phyloP scores from a whole-genome alignment of 306 rosid genomes.

The Delonix regia region DNA sequence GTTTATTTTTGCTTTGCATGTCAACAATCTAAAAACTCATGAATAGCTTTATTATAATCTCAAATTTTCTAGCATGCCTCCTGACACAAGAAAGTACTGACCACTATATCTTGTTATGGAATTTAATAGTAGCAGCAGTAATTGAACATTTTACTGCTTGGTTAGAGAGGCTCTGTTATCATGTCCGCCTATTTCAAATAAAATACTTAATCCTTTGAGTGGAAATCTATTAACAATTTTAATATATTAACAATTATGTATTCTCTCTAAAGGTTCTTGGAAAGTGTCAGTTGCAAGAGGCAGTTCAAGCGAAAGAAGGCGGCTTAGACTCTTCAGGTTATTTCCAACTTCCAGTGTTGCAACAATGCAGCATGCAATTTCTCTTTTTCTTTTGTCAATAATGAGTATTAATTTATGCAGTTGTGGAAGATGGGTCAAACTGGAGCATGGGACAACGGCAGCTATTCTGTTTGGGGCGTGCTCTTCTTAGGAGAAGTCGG shows the following conservation, averaged over 20 bases:
- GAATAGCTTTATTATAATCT: background rate
- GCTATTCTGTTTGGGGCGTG: constrained; percentile 79
- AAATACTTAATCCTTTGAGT: no score
- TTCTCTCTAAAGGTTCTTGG: constrained; percentile 62
- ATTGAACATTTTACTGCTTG: no score
- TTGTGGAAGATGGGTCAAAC: constrained; percentile 76
- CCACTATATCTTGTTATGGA: no score
- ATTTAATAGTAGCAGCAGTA: no score
- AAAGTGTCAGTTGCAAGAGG: constrained; percentile 70
- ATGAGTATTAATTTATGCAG: constrained; percentile 25
- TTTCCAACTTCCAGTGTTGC: background rate
- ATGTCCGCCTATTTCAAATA: no score
- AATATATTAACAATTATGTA: background rate
- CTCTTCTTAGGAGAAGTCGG: constrained; percentile 66
- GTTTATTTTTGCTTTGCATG: background rate
- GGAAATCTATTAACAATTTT: no score
- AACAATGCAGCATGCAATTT: background rate
- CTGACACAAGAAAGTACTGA: background rate
- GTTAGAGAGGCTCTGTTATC: no score
- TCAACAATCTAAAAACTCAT: background rate
- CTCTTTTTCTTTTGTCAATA: constrained; percentile 6
- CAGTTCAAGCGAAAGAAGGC: constrained; percentile 60
- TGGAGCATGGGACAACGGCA: constrained; percentile 94
- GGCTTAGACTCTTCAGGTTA: constrained; percentile 67
- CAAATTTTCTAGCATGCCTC: background rate